Percentiles rank a stretch among this genome's conserved stretches.
Conservation (phyloP, 2,329 filamentous ascomycete genomes). For the Penicillium sp. region DNA sequence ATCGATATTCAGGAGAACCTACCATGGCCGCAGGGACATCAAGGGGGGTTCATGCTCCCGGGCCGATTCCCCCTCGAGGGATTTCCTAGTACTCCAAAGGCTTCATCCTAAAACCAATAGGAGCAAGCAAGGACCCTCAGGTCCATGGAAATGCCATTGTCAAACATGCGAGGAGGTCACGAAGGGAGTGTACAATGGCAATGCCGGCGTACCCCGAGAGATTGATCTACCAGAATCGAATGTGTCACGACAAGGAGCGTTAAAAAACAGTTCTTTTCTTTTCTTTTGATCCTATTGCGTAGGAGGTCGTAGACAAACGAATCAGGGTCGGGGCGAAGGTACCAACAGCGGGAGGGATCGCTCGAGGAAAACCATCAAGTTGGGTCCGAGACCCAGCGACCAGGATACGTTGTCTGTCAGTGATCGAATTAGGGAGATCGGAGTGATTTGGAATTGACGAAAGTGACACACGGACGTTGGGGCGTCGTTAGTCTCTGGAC, state of each 20-base stretch:
- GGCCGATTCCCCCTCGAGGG: conserved; percentile 20
- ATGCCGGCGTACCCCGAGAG: background rate
- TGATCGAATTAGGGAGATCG: conserved; percentile 15
- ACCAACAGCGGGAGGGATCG: conserved; percentile 10
- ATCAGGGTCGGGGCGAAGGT: too few species aligned
- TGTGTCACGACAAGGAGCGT: too few species aligned
- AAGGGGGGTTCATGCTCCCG: conserved; percentile 11
- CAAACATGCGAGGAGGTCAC: conserved; percentile 26
- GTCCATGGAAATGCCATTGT: conserved; percentile 11
- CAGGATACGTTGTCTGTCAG: conserved; percentile 27
- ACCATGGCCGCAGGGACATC: conserved; percentile 11
- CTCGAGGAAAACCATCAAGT: conserved; percentile 19
- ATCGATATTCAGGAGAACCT: conserved; percentile 24
- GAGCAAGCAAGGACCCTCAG: conserved; percentile 39
- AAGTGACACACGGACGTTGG: conserved; percentile 22
- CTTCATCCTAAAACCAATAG: conserved; percentile 22
- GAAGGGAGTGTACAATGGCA: background rate
- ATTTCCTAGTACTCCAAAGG: conserved; percentile 9
- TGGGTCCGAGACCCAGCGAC: conserved; percentile 25
- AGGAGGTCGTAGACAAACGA: too few species aligned
- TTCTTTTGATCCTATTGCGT: too few species aligned
- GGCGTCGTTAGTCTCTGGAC: conserved; percentile 9
- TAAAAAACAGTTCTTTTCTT: too few species aligned
- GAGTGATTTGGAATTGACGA: conserved; percentile 22
- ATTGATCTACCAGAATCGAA: too few species aligned